Evolutionary conservation across 139 green algal genomes (phyloP), one percentile per base, ranked within the genome.

Genomic region (Volvox africanus): DNA sequence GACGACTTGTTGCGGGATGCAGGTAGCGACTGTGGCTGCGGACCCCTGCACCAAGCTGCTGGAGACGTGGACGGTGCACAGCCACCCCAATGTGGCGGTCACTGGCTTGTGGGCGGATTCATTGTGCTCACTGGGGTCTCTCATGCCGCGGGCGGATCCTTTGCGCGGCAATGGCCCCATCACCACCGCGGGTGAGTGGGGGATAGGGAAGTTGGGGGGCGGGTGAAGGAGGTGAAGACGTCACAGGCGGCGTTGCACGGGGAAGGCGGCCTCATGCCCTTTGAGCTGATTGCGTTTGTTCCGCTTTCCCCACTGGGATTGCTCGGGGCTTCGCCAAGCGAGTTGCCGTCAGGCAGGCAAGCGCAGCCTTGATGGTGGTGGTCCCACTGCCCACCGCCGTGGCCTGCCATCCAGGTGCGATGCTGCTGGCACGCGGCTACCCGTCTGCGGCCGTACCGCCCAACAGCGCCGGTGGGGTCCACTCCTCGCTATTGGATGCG

Each of bases 21-120:
- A 94, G 92, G 92, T 83, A 16, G 44, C 1, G 77, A 94, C 78
- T 5, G 90, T 94, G 30, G 90, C 87, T 0, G 83, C 92, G 0
- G 92, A 94, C 82, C 75, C 87, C 30, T 94, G 92, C 83, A 82
- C 82, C 26, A 94, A 94, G 90, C 55, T 94, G 55, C 62, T 94
- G 68, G 90, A 93, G 62, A 87, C 88, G 55, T 89, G 89, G 81
- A 94, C 90, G 21, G 82, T 87, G 35, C 35, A 69, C 22, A 24
- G 67, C 65, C 50, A 65, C 1, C 75, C 90, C 35, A 78, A 35
- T 67, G 22, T 62, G 21, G 37, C 87, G 22, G 76, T 82, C 21
- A 50, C 1, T 19, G 44, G 28, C 24, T 75, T 91, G 76, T 91
- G 87, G 87, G 19, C 75, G 28, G 87, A 91, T 35, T 71, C 71